phyloP scores from a whole-genome alignment of 2,329 filamentous ascomycete species.

The Knufia fluminis region DNA sequence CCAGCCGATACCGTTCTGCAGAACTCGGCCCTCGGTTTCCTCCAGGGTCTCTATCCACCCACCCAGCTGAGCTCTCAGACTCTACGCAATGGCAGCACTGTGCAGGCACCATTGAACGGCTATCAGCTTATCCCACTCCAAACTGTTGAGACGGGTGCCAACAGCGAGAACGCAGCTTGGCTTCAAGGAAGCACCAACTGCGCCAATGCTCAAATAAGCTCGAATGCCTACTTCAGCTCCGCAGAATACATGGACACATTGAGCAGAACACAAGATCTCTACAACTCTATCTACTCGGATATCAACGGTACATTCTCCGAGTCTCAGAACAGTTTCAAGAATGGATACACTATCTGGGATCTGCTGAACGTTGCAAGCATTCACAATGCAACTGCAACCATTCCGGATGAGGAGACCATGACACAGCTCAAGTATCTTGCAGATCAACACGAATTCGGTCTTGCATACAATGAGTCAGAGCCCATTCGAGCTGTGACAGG shows the following conservation, averaged over 20 bases:
- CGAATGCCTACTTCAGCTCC: constrained; percentile 49
- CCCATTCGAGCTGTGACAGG: constrained; percentile 44
- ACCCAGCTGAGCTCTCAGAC: constrained; percentile 48
- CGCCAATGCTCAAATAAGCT: constrained; percentile 46
- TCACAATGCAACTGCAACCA: constrained; percentile 46
- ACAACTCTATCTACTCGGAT: constrained; percentile 42
- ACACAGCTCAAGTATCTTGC: constrained; percentile 66
- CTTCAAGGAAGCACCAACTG: constrained; percentile 50
- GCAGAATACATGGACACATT: constrained; percentile 41
- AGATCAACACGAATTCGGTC: constrained; percentile 68
- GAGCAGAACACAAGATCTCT: constrained; percentile 45
- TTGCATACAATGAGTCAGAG: constrained; percentile 62
- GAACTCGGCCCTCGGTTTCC: constrained; percentile 67
- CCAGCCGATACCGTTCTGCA: constrained; percentile 70
- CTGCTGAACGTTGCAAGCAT: constrained; percentile 54
- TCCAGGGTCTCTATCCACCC: constrained; percentile 81
- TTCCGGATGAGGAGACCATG: constrained; percentile 51
- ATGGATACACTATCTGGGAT: constrained; percentile 59
- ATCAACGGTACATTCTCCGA: constrained; percentile 44
- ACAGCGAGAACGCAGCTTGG: constrained; percentile 50
- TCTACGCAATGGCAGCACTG: constrained; percentile 59
- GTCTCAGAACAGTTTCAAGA: constrained; percentile 47
- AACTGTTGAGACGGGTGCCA: constrained; percentile 51
- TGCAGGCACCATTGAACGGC: constrained; percentile 62
- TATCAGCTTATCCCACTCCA: constrained; percentile 78